phyloP scores from a whole-genome alignment of 2,329 filamentous ascomycete genomes.

The Talaromyces sp. region DNA sequence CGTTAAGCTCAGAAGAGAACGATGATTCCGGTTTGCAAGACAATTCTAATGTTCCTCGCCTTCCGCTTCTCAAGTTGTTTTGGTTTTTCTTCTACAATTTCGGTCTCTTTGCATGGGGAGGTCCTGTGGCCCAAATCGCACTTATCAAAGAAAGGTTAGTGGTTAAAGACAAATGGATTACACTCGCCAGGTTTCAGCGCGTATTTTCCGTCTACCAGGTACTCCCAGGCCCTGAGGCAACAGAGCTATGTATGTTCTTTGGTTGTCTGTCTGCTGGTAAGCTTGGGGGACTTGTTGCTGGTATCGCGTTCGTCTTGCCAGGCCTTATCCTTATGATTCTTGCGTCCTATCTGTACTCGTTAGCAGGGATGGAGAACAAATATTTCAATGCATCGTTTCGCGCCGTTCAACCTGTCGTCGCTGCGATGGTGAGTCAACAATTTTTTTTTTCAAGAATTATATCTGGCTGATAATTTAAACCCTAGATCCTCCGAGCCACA shows the following conservation, averaged over 20 bases:
- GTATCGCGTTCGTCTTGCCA: constrained; percentile 33
- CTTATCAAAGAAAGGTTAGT: constrained; percentile 38
- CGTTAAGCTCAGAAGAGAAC: not conserved
- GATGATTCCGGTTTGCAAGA: constrained; percentile 18
- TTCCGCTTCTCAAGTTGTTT: constrained; percentile 32
- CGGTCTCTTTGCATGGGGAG: constrained; percentile 38
- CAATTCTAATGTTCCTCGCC: constrained; percentile 33
- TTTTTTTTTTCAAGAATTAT: constrained; percentile 25
- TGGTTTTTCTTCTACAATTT: constrained; percentile 42
- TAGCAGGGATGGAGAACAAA: constrained; percentile 32
- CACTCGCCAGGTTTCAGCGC: constrained; percentile 34
- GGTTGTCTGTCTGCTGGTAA: constrained; percentile 36
- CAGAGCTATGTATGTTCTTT: constrained; percentile 40
- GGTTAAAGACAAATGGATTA: constrained; percentile 37
- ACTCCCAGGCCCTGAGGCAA: constrained; percentile 37
- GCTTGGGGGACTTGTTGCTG: constrained; percentile 33
- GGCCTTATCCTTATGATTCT: constrained; percentile 33
- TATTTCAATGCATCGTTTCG: constrained; percentile 35
- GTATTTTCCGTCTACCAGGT: constrained; percentile 40
- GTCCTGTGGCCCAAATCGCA: constrained; percentile 37
- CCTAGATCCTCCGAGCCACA: not conserved
- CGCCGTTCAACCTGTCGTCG: constrained; percentile 34
- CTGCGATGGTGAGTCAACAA: constrained; percentile 34
- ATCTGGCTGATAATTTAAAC: not conserved
- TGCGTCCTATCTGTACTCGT: constrained; percentile 32